Base-by-base conservation (phyloP, 2,329 filamentous ascomycete genomes). In the Sclerotiophoma versabilis region DNA sequence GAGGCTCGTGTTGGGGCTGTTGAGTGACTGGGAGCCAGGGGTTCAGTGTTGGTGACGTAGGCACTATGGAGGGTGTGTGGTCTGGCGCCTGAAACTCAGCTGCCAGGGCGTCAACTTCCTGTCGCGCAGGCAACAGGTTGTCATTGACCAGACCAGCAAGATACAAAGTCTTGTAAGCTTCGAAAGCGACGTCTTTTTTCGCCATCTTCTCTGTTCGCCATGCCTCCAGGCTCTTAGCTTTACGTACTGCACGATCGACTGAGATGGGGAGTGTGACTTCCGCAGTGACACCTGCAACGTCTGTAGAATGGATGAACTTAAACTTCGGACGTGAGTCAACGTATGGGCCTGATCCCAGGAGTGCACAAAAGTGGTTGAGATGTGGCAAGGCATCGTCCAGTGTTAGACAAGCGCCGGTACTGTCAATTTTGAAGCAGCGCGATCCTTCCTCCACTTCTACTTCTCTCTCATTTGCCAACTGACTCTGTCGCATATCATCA, bases 151-250 rank as follows among this genome's bases (percentile, higher is more conserved):
- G 77, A 0, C 89, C 88, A 22, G 84, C 87, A 7, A 83, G 64
- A 68, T 93, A 87, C 0, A 98, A 79, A 5, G 80, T 80, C 19
- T 84, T 75, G 67, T 93, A 96, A 1, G 92, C 90, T 66, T 91
- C 84, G 57, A 96, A 95, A 0, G 91, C 89, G 1, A 89, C 91
- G 72, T 97, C 93, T 67, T 89, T 91, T 62, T 81, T 86, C 0
- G 92, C 92, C 62, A 85, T 86, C 52, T 81, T 84, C 65, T 95
- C 88, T 0, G 87, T 90, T 10, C 62, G 73, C 92, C 92, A 97
- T n/a, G 71, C 58, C 29, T 70, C 58, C 23, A 72, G 70, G 45
- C 88, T 84, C 19, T 75, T 64, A 0, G 83, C 79, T 32, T 74
- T 76, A 14, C 89, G 84, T 9, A 92, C 73, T 11, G 81, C 72